These are phyloP conservation scores for Malassezia sympodialis DNA, from an alignment of 1,284 basidiomycete species.

Conservation along the genomic window DNA sequence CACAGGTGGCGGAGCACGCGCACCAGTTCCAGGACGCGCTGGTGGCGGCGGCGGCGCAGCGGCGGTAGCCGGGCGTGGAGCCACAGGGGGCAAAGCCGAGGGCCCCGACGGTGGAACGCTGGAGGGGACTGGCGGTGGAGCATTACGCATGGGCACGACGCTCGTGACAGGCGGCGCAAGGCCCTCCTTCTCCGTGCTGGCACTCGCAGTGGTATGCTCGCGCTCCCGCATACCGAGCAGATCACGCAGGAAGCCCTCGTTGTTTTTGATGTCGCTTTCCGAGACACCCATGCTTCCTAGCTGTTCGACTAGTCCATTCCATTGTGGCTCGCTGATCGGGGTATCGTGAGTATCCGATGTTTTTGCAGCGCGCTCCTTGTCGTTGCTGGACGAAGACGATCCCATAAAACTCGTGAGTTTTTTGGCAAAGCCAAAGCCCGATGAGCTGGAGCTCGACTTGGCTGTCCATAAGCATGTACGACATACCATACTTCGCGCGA, in stretches of 20 bases:
- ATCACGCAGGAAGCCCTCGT: constrained; percentile 80
- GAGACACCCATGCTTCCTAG: constrained; percentile 62
- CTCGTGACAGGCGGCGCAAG: constrained; percentile 51
- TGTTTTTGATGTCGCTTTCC: constrained; percentile 57
- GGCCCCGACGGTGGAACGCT: not conserved
- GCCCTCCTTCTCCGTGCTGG: constrained; percentile 53
- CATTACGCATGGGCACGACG: constrained; percentile 20
- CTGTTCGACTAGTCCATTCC: constrained; percentile 67
- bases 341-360: constrained; percentile 65
- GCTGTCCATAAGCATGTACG: constrained; percentile 9
- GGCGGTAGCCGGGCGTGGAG: constrained; percentile 2
- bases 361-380: constrained; percentile 49
- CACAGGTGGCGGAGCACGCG: not conserved
- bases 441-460: constrained; percentile 29
- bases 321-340: constrained; percentile 89
- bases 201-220: constrained; percentile 17
- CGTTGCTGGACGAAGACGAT: constrained; percentile 50
- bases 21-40: not conserved
- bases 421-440: constrained; percentile 16
- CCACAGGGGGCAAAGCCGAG: constrained; percentile 16
- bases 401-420: constrained; percentile 9
- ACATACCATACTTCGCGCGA: constrained; percentile 59
- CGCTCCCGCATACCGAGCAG: constrained; percentile 61
- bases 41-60: constrained; percentile 1
- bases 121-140: constrained; percentile 36